Evolutionary conservation across 2,329 filamentous ascomycete species (phyloP), one percentile per base, ranked within the genome.

Genomic region (Curvularia eragrostidis): DNA sequence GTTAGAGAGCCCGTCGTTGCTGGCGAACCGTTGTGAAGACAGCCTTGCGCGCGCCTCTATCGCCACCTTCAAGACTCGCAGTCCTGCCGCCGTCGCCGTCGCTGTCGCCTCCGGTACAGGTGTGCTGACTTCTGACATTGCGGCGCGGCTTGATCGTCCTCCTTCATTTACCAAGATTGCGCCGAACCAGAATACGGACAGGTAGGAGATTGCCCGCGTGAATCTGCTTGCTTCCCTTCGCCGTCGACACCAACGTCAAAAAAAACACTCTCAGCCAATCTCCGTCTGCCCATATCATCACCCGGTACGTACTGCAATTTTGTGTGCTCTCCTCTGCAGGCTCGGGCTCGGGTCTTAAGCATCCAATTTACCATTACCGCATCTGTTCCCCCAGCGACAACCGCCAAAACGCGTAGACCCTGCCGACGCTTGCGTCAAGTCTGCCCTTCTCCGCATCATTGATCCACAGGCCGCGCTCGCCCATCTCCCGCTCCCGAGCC

Each of bases 21-120:
- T 65, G 59, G 61, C 68, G 62, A 73, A 70, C 68, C 69, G 61
- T 63, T 59, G 59, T 56, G 56, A 21, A 21, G 21, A 18, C 18
- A 52, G 41, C 41, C 28, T 38, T 54, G 32, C 36, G 44, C 42
- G 56, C 48, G 54, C 54, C 43, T 43, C 54, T 13, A 13, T 43
- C 26, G 47, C 41, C 51, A 39, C 42, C 39, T 54, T 46, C 46
- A 49, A 18, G 50, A 52, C 43, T 38, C 44, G 41, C 48, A 43
- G 43, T 39, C 19, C 32, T 38, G 36, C 21, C 24, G 26, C 19
- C 21, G 10, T 36, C 32, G n/a, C n/a, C n/a, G n/a, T n/a, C n/a
- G n/a, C n/a, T 42, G 26, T 53, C 24, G 26, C 42, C 42, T 19
- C 21, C 10, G 21, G 19, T 38, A n/a, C 3, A 10, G 21, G 28